phyloP scores from a whole-genome alignment of 495 filamentous ascomycete species.

The Talaromyces adpressus region DNA sequence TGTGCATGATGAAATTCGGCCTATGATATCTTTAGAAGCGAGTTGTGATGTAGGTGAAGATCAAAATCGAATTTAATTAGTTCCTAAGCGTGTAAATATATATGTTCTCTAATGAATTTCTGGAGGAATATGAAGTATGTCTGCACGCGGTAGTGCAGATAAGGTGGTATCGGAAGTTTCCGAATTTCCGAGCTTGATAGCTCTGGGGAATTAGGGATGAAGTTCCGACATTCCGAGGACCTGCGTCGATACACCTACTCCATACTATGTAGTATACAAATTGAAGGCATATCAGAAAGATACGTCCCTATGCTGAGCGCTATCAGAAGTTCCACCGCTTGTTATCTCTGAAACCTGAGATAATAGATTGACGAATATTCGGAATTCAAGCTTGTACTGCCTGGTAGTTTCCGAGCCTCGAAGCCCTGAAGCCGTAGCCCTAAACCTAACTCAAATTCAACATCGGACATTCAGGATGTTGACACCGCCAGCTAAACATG shows the following conservation, averaged over 20 bases:
- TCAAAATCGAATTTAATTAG: not conserved
- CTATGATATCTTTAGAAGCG: not conserved
- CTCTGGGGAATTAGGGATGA: not conserved
- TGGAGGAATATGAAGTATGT: not conserved
- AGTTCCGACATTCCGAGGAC: slow-evolving; percentile 1
- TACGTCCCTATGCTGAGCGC: not conserved
- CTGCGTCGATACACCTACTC: not conserved
- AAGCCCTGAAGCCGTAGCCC: not conserved
- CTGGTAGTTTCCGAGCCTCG: not conserved
- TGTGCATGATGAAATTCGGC: not conserved
- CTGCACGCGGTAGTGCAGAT: not conserved
- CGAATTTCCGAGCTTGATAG: not conserved
- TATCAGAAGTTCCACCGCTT: not conserved
- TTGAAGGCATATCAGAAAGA: not conserved
- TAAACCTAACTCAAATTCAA: not conserved
- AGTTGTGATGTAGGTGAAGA: not conserved
- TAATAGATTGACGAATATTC: not conserved
- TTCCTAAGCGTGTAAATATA: not conserved
- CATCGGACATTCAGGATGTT: not conserved
- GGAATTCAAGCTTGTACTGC: not conserved
- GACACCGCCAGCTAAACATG: not conserved
- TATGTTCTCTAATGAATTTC: not conserved
- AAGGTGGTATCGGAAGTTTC: not conserved
- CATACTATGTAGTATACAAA: not conserved
- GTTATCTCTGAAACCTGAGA: not conserved